Evolutionary conservation across 2,329 filamentous ascomycete genomes (phyloP).

Genomic region (Leptographium wingfieldii): DNA sequence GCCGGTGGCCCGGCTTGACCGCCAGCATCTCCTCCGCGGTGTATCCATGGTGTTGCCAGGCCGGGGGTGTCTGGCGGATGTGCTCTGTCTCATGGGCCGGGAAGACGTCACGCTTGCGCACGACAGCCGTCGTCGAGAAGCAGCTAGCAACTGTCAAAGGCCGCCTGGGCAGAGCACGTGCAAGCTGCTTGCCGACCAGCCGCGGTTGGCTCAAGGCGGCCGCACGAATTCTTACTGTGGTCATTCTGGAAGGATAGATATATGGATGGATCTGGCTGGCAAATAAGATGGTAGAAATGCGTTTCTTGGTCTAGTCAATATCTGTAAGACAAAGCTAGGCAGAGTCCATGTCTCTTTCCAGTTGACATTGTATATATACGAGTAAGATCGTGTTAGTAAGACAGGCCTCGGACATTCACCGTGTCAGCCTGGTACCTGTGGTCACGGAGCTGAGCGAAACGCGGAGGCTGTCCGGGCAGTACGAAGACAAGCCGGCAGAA

Average conservation of each 20-base stretch:
- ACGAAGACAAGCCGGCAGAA: not conserved
- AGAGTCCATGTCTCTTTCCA: too few relatives aligned
- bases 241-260: constrained; percentile 3
- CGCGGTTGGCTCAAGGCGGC: constrained; percentile 3
- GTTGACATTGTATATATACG: not conserved
- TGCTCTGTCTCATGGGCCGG: constrained; percentile 46
- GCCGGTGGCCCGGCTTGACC: constrained; percentile 64
- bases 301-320: not conserved
- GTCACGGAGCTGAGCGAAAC: not conserved
- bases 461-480: not conserved
- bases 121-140: constrained; percentile 37
- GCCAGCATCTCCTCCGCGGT: constrained; percentile 65
- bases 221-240: constrained; percentile 1
- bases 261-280: not conserved
- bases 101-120: constrained; percentile 46
- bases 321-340: not conserved
- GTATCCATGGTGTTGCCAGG: constrained; percentile 63
- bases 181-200: constrained; percentile 4
- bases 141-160: not conserved
- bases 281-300: not conserved
- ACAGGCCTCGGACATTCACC: not conserved
- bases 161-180: not conserved
- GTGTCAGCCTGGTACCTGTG: not conserved
- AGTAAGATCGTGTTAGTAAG: not conserved
- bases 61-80: constrained; percentile 49